phyloP scores from a whole-genome alignment of 2,329 filamentous ascomycete species.

The Trichoderma citrinoviride region DNA sequence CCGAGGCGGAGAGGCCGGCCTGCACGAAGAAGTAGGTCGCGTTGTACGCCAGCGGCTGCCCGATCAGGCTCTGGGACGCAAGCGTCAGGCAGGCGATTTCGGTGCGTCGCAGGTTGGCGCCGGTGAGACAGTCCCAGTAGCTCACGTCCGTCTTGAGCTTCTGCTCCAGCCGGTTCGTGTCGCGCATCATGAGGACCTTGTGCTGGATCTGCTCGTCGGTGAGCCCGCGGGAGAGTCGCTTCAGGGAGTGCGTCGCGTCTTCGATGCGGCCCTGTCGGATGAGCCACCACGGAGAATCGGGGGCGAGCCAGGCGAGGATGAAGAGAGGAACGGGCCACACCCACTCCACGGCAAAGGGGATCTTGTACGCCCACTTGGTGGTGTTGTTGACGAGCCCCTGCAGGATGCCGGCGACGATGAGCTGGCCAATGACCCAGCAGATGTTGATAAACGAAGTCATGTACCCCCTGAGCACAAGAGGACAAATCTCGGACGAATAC shows the following conservation, averaged over 20 bases:
- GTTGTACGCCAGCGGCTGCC: slow-evolving; percentile 40
- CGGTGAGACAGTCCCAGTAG: slow-evolving; percentile 42
- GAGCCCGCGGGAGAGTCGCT: slow-evolving; percentile 17
- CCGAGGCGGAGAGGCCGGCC: slow-evolving; percentile 31
- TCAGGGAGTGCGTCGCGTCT: slow-evolving; percentile 28
- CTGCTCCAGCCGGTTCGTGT: slow-evolving; percentile 24
- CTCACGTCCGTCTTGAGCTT: slow-evolving; percentile 25
- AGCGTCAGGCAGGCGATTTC: slow-evolving; percentile 40
- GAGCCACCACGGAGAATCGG: slow-evolving; percentile 43
- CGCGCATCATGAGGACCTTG: slow-evolving; percentile 12
- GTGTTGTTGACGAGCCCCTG: slow-evolving; percentile 22
- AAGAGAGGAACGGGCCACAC: slow-evolving; percentile 27
- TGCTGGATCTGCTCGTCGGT: slow-evolving; percentile 18
- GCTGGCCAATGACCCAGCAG: slow-evolving; percentile 23
- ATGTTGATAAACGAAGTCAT: slow-evolving; percentile 36
- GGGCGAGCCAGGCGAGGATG: slow-evolving; percentile 27
- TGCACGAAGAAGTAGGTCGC: slow-evolving; percentile 44
- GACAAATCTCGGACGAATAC: slow-evolving; percentile 42
- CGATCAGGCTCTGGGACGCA: slow-evolving; percentile 37
- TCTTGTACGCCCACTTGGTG: slow-evolving; percentile 27
- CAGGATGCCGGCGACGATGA: slow-evolving; percentile 20
- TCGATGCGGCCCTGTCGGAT: slow-evolving; percentile 36
- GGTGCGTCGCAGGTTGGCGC: slow-evolving; percentile 37
- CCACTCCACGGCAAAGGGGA: slow-evolving; percentile 31
- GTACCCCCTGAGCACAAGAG: slow-evolving; percentile 36